Evolutionary conservation across 2,329 filamentous ascomycete genomes (phyloP), one percentile per base, ranked within the genome.

Genomic region (Fusarium globosum): DNA sequence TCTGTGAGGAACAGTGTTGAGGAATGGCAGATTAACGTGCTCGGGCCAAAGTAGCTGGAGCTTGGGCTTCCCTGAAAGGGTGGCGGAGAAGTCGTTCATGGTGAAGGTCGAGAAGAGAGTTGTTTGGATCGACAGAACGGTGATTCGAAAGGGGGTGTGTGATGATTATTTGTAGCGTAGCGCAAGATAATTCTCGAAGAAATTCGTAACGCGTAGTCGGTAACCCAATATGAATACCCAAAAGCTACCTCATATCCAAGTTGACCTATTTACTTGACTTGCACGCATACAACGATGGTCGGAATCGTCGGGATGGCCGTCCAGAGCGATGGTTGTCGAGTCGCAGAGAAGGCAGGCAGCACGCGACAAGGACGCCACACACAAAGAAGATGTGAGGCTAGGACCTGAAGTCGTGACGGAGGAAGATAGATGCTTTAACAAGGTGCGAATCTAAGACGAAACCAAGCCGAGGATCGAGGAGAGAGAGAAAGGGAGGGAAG

Each of bases 1-100:
- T 70, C 83, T 83, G 38, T 79, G 80, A 35, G 83, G 83, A 26
- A 83, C 80, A 45, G 82, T 84, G 73, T 84, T 86, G 61, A 85
- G 78, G 55, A 84, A 82, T 20, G 83, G 82, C 57, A 85, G 76
- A 73, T 83, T 84, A 53, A 85, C 74, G 51, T 83, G 82, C 52
- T 83, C 82, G 38, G 82, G 82, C 78, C 82, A 82, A 18, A 83
- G 78, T 41, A 82, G 80, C 55, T 83, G 82, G 26, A 83, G 80
- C 76, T 83, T 81, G 57, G 83, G 81, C 79, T 85, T 85, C 71
- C 81, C 80, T 69, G 82, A 79, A 16, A 81, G 69, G 53, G 83
- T 76, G 43, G 79, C 80, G 63, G 81, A 66, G 51, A 83, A 76
- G 74, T 84, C 82, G 74, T 82, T 82, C 83, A 85, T 85, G 65